Evolutionary conservation across 2,329 filamentous ascomycete genomes (phyloP).

Genomic region (Paecilomyces variotii): DNA sequence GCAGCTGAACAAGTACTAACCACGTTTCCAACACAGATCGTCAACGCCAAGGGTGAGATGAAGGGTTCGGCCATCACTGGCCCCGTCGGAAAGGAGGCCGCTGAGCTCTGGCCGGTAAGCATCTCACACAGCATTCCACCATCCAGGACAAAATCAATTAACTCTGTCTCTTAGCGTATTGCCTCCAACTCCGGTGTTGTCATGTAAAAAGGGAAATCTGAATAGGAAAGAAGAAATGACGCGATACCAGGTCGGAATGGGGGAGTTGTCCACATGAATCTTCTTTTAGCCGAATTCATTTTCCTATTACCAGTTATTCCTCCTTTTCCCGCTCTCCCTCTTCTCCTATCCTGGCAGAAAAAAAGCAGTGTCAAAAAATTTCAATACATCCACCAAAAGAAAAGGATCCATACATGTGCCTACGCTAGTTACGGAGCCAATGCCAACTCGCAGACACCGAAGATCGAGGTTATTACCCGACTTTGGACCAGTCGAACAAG

Average conservation of each 20-base stretch:
- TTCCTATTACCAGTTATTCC: background rate
- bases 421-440: background rate
- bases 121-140: background rate
- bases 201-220: conserved; percentile 62
- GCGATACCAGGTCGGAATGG: background rate
- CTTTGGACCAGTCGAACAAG: background rate
- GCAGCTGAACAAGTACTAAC: background rate
- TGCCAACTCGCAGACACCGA: background rate
- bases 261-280: conserved; percentile 1
- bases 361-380: background rate
- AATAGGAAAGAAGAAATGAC: conserved; percentile 1
- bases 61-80: conserved; percentile 99
- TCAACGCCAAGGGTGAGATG: conserved; percentile 99
- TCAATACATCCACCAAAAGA: background rate
- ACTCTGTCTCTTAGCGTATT: conserved; percentile 64
- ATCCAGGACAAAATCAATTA: conserved; percentile 16
- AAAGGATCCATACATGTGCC: background rate
- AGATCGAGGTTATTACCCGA: background rate
- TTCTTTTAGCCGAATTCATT: conserved; percentile 1
- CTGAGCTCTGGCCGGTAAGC: conserved; percentile 96
- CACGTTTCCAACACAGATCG: conserved; percentile 56
- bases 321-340: background rate
- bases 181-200: conserved; percentile 99
- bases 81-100: conserved; percentile 98
- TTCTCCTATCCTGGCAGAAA: background rate